phyloP scores from a whole-genome alignment of 129 eudicot genomes.

The Gnaphalium uliginosum region DNA sequence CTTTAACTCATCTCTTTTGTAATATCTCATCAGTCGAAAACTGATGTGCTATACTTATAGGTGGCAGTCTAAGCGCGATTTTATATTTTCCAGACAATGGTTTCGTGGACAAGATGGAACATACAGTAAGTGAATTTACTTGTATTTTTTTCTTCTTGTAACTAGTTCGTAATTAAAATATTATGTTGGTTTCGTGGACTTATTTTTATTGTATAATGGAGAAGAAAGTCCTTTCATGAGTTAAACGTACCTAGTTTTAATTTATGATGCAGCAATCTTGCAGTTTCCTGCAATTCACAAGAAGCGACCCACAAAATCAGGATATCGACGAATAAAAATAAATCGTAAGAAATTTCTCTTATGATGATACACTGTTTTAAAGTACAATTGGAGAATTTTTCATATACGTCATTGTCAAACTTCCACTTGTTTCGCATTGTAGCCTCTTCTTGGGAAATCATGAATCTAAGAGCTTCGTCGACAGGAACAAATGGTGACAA shows the following conservation, averaged over 20 bases:
- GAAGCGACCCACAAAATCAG: slow-evolving; percentile 70
- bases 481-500: slow-evolving; percentile 46
- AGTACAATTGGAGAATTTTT: neutral
- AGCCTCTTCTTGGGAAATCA: slow-evolving; percentile 99
- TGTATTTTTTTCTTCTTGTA: neutral
- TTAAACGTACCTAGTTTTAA: slow-evolving; percentile 7
- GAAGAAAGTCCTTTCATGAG: neutral
- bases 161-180: neutral
- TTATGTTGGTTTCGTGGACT: neutral
- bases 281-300: slow-evolving; percentile 84
- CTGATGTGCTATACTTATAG: slow-evolving; percentile 51
- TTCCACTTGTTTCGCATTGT: slow-evolving; percentile 20
- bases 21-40: slow-evolving; percentile 34
- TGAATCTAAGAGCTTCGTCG: slow-evolving; percentile 49
- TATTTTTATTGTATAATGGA: neutral
- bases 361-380: neutral
- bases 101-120: slow-evolving; percentile 98
- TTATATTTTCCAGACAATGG: slow-evolving; percentile 97
- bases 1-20: slow-evolving; percentile 35
- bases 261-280: slow-evolving; percentile 87
- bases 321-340: slow-evolving; percentile 76
- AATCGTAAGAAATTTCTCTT: slow-evolving; percentile 57
- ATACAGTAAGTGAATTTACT: slow-evolving; percentile 59
- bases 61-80: slow-evolving; percentile 90
- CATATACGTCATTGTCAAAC: neutral